phyloP scores from a whole-genome alignment of 2,329 filamentous ascomycete genomes.

The Periconia macrospinosa region DNA sequence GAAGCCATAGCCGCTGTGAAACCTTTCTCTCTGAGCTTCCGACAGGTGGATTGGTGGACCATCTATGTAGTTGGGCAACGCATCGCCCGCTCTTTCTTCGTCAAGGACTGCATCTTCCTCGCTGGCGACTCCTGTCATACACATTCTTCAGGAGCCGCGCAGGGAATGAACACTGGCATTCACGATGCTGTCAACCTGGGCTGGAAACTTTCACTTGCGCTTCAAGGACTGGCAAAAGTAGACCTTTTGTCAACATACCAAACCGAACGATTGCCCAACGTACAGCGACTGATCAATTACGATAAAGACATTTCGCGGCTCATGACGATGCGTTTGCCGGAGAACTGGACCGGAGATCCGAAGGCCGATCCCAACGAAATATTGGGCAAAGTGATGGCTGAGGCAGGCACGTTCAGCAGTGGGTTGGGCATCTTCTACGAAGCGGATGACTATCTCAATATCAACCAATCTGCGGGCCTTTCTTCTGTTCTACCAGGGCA shows the following conservation, averaged over 20 bases:
- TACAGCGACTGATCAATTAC: constrained; percentile 44
- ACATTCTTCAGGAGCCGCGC: constrained; percentile 58
- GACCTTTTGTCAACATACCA: constrained; percentile 53
- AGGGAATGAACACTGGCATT: constrained; percentile 62
- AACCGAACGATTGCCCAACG: constrained; percentile 52
- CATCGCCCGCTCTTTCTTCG: constrained; percentile 35
- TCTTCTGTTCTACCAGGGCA: constrained; percentile 42
- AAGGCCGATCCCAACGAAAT: constrained; percentile 31
- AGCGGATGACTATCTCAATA: constrained; percentile 39
- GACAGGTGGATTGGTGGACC: constrained; percentile 49
- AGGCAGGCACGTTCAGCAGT: constrained; percentile 33
- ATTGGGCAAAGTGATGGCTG: constrained; percentile 27
- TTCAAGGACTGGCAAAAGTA: constrained; percentile 43
- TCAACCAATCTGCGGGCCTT: constrained; percentile 6
- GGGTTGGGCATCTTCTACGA: constrained; percentile 38
- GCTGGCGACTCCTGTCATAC: constrained; percentile 62
- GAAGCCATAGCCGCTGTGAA: constrained; percentile 45
- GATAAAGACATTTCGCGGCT: constrained; percentile 39
- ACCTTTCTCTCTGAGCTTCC: constrained; percentile 45
- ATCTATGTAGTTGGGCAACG: constrained; percentile 49
- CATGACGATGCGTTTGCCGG: constrained; percentile 39
- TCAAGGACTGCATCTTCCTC: constrained; percentile 53
- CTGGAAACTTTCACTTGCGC: constrained; percentile 57
- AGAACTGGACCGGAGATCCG: constrained; percentile 34
- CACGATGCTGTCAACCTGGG: constrained; percentile 58